phyloP scores from a whole-genome alignment of 2,329 filamentous ascomycete species.

The Hypoxylon sp. region DNA sequence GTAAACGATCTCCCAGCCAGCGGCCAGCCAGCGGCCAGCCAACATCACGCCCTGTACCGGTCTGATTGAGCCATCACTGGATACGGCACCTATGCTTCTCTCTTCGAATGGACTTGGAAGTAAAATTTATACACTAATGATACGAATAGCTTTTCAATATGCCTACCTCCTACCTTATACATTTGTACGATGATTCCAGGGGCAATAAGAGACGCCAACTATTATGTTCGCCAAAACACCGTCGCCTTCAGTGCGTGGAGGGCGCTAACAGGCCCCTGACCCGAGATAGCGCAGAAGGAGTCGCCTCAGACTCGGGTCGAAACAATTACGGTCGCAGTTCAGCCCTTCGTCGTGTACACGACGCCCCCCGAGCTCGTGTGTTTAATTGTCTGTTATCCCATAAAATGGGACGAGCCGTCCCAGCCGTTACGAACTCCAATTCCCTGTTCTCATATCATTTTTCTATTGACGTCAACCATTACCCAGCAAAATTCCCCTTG shows the following conservation, averaged over 20 bases:
- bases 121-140: not conserved
- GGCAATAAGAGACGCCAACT: not conserved
- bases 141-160: not conserved
- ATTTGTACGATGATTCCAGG: not conserved
- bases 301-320: constrained; percentile 25
- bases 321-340: constrained; percentile 31
- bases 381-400: not conserved
- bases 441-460: constrained; percentile 13
- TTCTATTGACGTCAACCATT: not conserved
- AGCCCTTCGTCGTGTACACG: not conserved
- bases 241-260: not conserved
- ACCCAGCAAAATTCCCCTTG: constrained; percentile 4
- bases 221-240: not conserved
- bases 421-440: constrained; percentile 22
- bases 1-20: not conserved
- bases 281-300: constrained; percentile 3
- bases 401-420: constrained; percentile 17
- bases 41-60: not conserved
- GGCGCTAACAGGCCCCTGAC: constrained; percentile 16
- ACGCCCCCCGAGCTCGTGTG: constrained; percentile 1
- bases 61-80: not conserved
- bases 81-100: not conserved
- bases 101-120: not conserved
- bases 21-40: no score
- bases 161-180: no score